Base-by-base conservation (phyloP, 257 asterid species). In the Solanum tarijense region DNA sequence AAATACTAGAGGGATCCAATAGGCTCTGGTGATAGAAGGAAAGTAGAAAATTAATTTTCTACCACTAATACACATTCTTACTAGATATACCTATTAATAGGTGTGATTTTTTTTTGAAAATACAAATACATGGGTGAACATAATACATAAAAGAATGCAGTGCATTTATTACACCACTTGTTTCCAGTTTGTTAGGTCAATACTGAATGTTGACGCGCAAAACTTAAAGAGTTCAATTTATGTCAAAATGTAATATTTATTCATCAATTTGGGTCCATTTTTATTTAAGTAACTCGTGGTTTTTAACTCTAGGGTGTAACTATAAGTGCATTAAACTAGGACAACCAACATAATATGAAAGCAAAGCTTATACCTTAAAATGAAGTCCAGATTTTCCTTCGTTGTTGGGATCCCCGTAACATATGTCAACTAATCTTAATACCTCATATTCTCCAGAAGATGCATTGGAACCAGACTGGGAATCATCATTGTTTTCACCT, bases 401-500 rank as follows among this genome's bases (percentile, higher is more conserved):
- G 41, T 91, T 84, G 82, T 66, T 87, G 35, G 97, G 98, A 95
- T 94, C 98, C 9, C 99, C 98, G 46, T 88, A 93, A 89, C 98
- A 94, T 85, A 95, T 93, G 87, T 91, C 95, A 71, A 95, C 89
- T 21, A 96, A 88, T 87, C 31, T 60, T 38, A 90, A 89, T 75
- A 95, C 96, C 92, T 96, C 99, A 84, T 83, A 93, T 83, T 92
- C 98, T 55, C 69, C 95, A 4, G 90, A 88, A 55, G 94, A 76
- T 58, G 23, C 94, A 83, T 91, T 89, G 38, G 52, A 36, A 83
- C 91, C 94, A 43, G 74, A 79, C 71, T 83, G 83, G 75, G 90
- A 73, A 60, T 46, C 23, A 18, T 13, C 58, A 72, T 60, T 72
- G 71, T 41, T 88, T 89, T 89, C 93, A 32, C 86, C 90, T 87